Conservation (phyloP, 129 eudicot genomes). For the Mikania micrantha region DNA sequence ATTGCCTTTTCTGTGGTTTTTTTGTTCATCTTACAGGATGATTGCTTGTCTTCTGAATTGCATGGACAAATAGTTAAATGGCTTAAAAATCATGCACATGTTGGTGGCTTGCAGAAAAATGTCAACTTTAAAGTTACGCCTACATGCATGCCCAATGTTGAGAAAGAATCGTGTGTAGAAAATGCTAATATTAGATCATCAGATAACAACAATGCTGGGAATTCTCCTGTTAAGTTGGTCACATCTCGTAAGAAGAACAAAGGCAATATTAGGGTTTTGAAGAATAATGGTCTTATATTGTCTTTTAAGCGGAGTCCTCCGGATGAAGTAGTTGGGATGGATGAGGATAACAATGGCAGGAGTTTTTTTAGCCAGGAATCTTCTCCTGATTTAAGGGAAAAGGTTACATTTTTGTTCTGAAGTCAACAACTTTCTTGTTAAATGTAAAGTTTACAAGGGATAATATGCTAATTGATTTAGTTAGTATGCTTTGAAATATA, state of each 20-base stretch:
- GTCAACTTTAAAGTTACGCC: slow-evolving; percentile 51
- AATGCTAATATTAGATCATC: slow-evolving; percentile 14
- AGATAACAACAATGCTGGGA: slow-evolving; percentile 8
- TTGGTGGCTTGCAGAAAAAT: slow-evolving; percentile 48
- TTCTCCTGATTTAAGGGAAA: slow-evolving; percentile 29
- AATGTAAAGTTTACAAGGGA: neutral
- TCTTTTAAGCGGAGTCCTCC: slow-evolving; percentile 31
- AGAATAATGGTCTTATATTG: slow-evolving; percentile 39
- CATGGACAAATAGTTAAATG: slow-evolving; percentile 53
- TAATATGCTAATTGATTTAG: neutral
- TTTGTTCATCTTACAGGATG: slow-evolving; percentile 42
- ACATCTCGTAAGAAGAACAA: slow-evolving; percentile 77
- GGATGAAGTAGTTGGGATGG: slow-evolving; percentile 32
- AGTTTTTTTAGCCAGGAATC: slow-evolving; percentile 33
- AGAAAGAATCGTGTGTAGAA: slow-evolving; percentile 34
- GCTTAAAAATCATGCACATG: slow-evolving; percentile 53
- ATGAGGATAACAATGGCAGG: slow-evolving; percentile 26
- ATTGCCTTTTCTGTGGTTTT: neutral
- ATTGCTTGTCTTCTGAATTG: slow-evolving; percentile 46
- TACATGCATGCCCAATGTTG: slow-evolving; percentile 26
- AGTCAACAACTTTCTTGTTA: slow-evolving; percentile 2
- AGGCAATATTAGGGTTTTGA: slow-evolving; percentile 42
- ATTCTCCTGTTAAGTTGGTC: slow-evolving; percentile 58
- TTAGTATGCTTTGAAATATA: too few species aligned
- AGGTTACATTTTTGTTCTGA: slow-evolving; percentile 40